phyloP scores from a whole-genome alignment of 129 eudicot genomes.

The Tagetes patula region DNA sequence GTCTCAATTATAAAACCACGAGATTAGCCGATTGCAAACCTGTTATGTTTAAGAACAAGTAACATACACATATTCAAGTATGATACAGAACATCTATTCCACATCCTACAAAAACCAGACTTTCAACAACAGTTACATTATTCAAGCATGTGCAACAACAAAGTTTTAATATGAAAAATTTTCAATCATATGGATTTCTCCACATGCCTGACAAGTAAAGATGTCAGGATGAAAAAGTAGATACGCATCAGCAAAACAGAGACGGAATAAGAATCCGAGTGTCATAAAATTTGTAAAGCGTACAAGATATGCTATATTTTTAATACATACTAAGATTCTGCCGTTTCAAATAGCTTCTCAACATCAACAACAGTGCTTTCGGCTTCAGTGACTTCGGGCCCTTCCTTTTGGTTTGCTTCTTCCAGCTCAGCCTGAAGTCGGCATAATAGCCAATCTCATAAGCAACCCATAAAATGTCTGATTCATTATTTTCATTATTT shows the following conservation, averaged over 20 bases:
- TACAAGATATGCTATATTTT: slow-evolving; percentile 1
- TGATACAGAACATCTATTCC: neutral
- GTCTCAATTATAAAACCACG: neutral
- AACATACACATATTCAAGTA: neutral
- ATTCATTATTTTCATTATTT: neutral
- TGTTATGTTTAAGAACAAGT: neutral
- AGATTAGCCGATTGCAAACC: too few species aligned
- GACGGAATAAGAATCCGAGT: neutral
- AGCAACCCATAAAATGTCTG: neutral
- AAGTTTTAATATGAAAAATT: neutral
- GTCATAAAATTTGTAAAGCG: slow-evolving; percentile 1
- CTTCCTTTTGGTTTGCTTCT: slow-evolving; percentile 60
- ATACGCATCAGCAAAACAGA: slow-evolving; percentile 12
- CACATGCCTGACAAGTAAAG: neutral
- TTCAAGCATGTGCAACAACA: neutral
- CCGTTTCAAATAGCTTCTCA: slow-evolving; percentile 53
- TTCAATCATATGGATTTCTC: neutral
- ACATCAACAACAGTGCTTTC: slow-evolving; percentile 52
- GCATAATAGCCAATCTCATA: slow-evolving; percentile 5
- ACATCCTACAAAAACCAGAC: neutral
- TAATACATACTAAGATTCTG: slow-evolving; percentile 37
- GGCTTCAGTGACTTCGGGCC: slow-evolving; percentile 72
- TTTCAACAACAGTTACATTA: neutral
- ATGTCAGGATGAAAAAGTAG: neutral
- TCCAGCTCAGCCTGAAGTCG: slow-evolving; percentile 58